Base-by-base conservation (phyloP, 1,284 basidiomycete genomes). In the Termitomyces sp. region DNA sequence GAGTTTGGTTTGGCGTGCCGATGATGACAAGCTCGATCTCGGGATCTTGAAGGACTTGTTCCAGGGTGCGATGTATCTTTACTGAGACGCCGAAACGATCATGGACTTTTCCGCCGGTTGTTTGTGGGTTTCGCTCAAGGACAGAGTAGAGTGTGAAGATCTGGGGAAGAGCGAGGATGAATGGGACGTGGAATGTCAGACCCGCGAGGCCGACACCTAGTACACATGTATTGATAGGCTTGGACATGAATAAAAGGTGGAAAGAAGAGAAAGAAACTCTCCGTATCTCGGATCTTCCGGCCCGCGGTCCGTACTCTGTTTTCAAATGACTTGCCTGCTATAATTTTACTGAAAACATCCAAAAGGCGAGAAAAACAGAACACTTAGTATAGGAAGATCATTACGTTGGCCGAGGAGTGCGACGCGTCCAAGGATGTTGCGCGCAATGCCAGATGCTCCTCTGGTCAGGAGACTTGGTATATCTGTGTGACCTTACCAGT, bases 1-100 rank as follows among this genome's bases (percentile, higher is more conserved):
- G 92, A 0, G 91, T 92, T 46, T 85, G 76, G 65, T 87, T 94
- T 1, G 91, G 90, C 0, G 90, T 92, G 39, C 80, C 83, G 47
- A 94, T 74, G 55, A 93, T 80, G 51, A 88, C 73, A 15, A 89
- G 75, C 62, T 89, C 86, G 42, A 89, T 71, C 52, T 84, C 76
- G 0, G 74, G 67, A 63, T 89, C 86, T 13, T 67, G 69, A 17
- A 87, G 67, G 15, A 86, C 84, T 17, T 78, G 70, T 8, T 84
- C 79, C 47, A 86, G 64, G 2, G 76, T 75, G 42, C 71, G 71
- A 64, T 87, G 74, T 54, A 88, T 80, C 61, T 76, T 82, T 42
- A 74, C 72, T 13, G 74, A 65, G n/a, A 81, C 71, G 3, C 83
- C 82, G 60, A 88, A 88, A 28, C 83, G 75, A 19, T 80, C 79